Evolutionary conservation across 805 yeast genomes (phyloP), one percentile per base, ranked within the genome.

Genomic region (Wickerhamomyces mucosus): DNA sequence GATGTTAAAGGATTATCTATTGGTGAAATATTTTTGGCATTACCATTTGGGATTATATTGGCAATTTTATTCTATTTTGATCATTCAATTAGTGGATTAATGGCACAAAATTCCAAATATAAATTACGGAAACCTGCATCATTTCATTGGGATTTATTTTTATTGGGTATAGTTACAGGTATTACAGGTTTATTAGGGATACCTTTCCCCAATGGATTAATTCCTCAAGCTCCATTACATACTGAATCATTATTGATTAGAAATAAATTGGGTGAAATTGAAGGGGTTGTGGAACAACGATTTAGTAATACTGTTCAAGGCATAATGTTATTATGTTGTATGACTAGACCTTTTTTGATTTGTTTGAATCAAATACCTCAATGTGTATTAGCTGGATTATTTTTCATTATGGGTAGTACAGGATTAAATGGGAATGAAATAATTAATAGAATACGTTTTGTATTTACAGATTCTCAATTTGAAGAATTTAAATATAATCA

Each of bases 191-290:
- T 89, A 1, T 49, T 89, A 9, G 98, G 97, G 0, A 66, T 92
- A 3, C 98, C 97, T 0, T 86, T 96, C 3, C 97, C 97, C 0
- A 92, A 92, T 56, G 98, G 98, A 0, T 63, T 89, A 20, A 89
- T 89, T 27, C 98, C 98, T 2, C 98, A 89, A 54, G 97, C 98
- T 1, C 97, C 97, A 3, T 51, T 92, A 21, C 98, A 89, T 46
- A 86, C 97, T 0, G 71, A 69, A 26, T 73, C 95, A 0, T 56
- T 89, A 19, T 69, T 84, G 26, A 75, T 81, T 5, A 51, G 53
- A 8, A 59, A 60, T 11, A 38, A 35, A 19, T 19, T 35, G 12
- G 36, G 48, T 14, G 35, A 39, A 7, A 40, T 46, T 10, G 37
- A 34, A 7, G 46, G 47, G 4, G 86, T 88, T 8, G 94, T 92